Percentiles rank a stretch among this genome's conserved stretches.
phyloP scores from a whole-genome alignment of 805 yeast genomes.

The Lachancea lanzarotensis region DNA sequence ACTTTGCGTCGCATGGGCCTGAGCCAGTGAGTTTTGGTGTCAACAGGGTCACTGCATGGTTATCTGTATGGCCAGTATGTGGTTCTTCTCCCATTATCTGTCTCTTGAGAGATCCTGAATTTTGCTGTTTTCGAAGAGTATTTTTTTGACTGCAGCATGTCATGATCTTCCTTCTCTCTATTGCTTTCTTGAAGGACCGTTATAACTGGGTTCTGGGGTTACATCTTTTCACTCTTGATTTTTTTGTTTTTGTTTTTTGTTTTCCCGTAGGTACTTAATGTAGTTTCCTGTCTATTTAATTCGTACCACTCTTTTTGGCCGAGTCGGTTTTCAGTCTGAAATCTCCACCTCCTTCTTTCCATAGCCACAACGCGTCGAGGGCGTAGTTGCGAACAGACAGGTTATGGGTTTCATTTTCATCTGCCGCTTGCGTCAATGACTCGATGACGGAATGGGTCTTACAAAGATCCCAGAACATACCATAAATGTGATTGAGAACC shows the following conservation, averaged over 20 bases:
- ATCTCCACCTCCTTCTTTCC: constrained; percentile 52
- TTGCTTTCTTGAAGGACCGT: constrained; percentile 1
- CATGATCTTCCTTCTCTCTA: neutral
- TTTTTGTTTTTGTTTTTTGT: neutral
- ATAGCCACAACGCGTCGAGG: constrained; percentile 84
- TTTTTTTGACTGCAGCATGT: neutral
- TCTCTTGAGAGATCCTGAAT: neutral
- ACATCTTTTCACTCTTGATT: neutral
- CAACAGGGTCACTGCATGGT: too few relatives aligned
- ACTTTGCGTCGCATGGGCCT: neutral
- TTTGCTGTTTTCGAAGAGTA: constrained; percentile 1
- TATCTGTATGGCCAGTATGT: neutral
- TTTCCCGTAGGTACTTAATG: neutral
- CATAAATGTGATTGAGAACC: constrained; percentile 33
- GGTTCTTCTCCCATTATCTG: neutral
- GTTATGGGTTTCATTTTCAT: constrained; percentile 55
- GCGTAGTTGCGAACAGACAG: constrained; percentile 77
- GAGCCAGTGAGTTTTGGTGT: neutral
- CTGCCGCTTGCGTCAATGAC: constrained; percentile 58
- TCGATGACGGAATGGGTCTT: constrained; percentile 58
- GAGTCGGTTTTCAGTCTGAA: constrained; percentile 7
- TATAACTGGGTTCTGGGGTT: constrained; percentile 2
- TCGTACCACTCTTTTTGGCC: neutral
- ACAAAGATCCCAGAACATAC: constrained; percentile 63
- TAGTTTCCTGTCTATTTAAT: neutral